Conservation (phyloP, 2,329 filamentous ascomycete species). For the Pseudohalonectria lignicola region DNA sequence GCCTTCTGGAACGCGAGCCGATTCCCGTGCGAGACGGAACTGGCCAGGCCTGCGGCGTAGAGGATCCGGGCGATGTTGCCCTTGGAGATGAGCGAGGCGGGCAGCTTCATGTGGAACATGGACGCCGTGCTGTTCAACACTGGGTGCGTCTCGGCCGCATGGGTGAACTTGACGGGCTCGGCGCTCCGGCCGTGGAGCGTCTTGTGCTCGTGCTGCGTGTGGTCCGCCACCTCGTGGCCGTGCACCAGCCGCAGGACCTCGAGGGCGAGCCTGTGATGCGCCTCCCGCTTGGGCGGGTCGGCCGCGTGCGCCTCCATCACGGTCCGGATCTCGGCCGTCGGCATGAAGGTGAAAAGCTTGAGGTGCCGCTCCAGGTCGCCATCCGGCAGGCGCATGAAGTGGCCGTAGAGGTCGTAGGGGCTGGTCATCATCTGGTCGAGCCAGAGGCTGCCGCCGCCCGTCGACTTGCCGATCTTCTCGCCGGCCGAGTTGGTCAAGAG, state of each 20-base stretch:
- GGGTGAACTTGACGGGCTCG: conserved; percentile 3
- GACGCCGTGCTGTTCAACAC: conserved; percentile 37
- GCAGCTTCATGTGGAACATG: conserved; percentile 46
- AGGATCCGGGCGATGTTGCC: conserved; percentile 49
- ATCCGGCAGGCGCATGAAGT: conserved; percentile 77
- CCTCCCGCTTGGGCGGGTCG: conserved; percentile 60
- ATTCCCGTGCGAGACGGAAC: conserved; percentile 45
- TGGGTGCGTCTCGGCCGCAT: conserved; percentile 8
- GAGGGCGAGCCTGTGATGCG: conserved; percentile 72
- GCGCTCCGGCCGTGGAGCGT: conserved; percentile 31
- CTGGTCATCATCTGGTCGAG: conserved; percentile 72
- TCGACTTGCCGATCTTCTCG: conserved; percentile 88
- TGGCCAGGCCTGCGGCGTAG: conserved; percentile 45
- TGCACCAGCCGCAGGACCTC: conserved; percentile 78
- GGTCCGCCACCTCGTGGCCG: conserved; percentile 50
- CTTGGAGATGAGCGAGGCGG: conserved; percentile 39
- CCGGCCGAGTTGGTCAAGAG: conserved; percentile 78
- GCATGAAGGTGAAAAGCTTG: conserved; percentile 84
- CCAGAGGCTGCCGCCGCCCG: conserved; percentile 81
- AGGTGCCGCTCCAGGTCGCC: conserved; percentile 71
- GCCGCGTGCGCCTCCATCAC: conserved; percentile 57
- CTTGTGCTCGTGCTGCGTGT: conserved; percentile 45
- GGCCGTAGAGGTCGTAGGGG: conserved; percentile 80
- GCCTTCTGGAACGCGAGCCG: conserved; percentile 43
- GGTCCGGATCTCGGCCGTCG: conserved; percentile 52